Evolutionary conservation across 805 yeast genomes (phyloP), one percentile per base, ranked within the genome.

Genomic region (Candida wancherniae): DNA sequence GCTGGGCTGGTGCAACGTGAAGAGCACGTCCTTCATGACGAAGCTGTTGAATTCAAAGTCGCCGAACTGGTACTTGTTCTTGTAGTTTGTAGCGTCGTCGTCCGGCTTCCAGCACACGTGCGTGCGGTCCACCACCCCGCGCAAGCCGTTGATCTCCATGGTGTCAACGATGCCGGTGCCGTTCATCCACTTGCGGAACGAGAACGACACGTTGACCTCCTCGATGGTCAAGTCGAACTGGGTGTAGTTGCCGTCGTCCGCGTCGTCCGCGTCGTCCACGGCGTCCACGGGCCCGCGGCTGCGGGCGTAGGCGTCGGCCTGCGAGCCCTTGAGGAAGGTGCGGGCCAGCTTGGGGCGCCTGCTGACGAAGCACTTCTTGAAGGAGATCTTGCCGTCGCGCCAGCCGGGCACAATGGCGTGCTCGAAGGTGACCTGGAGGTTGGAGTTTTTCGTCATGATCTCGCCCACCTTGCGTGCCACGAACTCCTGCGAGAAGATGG

Each of bases 361-460:
- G 30, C 94, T 82, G 1, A 88, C 87, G 53, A 80, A 80, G 31
- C 95, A 94, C 46, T 86, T 84, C 37, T 79, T 75, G 56, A 92
- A 82, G 25, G 80, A 74, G 32, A 92, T 84, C 40, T 77, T 82
- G 2, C 96, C 94, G 42, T 82, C 85, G 23, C 79, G 70, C 96
- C 96, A 88, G 34, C 84, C 86, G 0, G 97, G 97, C 5, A 87
- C 94, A 35, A 90, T 84, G 1, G 97, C 98, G 53, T 77, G 80
- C 53, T 90, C 97, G 50, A 92, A 92, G 0, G 84, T 78, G 6
- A 92, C 95, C 0, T 81, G 75, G 40, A 88, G 59, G 7, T 85
- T 83, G 2, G 94, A 77, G 50, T 87, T 92, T 39, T 73, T 73
- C 5, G 97, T 88, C 34, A 92, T 73, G 36, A 84, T 60, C 48